Evolutionary conservation across 768 basidiomycete genomes (phyloP), one percentile per base, ranked within the genome.

Genomic region (Hirschioporus abietinus): DNA sequence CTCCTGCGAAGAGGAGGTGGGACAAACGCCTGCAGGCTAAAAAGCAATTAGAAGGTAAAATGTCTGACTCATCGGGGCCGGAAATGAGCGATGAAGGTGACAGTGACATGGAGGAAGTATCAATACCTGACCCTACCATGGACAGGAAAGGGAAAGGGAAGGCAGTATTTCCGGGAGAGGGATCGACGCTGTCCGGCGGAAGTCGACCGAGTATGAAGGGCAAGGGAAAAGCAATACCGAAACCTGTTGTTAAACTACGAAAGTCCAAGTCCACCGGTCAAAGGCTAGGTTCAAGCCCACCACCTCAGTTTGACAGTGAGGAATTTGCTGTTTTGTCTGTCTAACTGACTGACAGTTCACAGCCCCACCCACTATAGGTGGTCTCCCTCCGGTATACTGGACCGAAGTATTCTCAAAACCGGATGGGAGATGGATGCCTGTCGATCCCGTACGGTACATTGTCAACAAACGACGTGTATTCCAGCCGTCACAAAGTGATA

Each of bases 381-480:
- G 63, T 23, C 30, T 25, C 10, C 89, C 94, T 2, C 96, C 96
- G 0, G 89, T 95, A 3, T 93, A 95, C 76, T 99, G 97, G 97
- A 93, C 92, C 0, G 97, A 99, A 76, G 93, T 97, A 0, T 99
- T 95, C 78, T 96, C 94, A 8, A 88, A 93, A 24, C 88, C 95
- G 7, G 95, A 97, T 78, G 86, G 84, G 17, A 87, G 89, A 36
- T 99, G 97, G 97, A 78, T 99, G 17, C 89, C 95, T 0, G 89
- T 99, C 52, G 97, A 99, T 77, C 93, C 95, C 8, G 84, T 94
- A 35, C 88, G 93, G 18, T 85, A 81, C 26, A 82, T 88, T 65
- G 88, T 95, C 68, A 92, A 95, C 73, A 91, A 92, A 70, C 86
- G 89, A 66, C 88, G 88, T 66, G 80, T 84, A 27, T 96, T 93